Evolutionary conservation across 768 basidiomycete genomes (phyloP).

Genomic region (Boletus tylopilopsis): DNA sequence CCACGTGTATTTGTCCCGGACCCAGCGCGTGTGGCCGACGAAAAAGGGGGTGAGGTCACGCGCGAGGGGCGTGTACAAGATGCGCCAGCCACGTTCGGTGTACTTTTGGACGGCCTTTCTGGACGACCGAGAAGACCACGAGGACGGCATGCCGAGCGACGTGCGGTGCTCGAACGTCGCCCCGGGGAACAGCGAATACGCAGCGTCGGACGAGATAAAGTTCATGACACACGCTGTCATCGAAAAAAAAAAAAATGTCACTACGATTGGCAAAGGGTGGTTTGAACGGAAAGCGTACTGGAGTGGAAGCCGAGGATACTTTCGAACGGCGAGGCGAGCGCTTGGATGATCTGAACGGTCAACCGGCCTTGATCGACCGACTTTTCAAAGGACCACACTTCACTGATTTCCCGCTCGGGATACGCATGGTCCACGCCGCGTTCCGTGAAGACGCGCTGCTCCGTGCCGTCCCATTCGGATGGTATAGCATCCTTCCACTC

Average conservation of each 20-base stretch:
- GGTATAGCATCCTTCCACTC: no score
- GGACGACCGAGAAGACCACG: neutral
- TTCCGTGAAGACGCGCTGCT: neutral
- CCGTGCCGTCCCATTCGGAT: no score
- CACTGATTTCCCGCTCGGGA: conserved; percentile 1
- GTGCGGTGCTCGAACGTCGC: conserved; percentile 37
- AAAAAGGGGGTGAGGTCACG: conserved; percentile 13
- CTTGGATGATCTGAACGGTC: conserved; percentile 41
- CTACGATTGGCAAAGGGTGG: no score
- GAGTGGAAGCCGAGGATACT: conserved; percentile 45
- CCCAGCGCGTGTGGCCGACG: conserved; percentile 21
- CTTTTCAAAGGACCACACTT: conserved; percentile 26
- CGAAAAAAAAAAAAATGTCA: no score
- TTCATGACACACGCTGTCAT: conserved; percentile 27
- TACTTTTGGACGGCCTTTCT: conserved; percentile 34
- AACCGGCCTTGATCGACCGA: neutral
- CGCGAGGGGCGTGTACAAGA: conserved; percentile 3
- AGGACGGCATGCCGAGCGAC: conserved; percentile 19
- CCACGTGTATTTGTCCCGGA: conserved; percentile 25
- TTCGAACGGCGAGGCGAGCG: conserved; percentile 16
- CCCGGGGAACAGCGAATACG: conserved; percentile 39
- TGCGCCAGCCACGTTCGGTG: conserved; percentile 31
- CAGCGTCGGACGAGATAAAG: conserved; percentile 37
- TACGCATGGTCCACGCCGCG: neutral
- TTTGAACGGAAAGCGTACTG: conserved; percentile 32